phyloP scores from a whole-genome alignment of 2,329 filamentous ascomycete genomes.

The Blastomyces emzantsi region DNA sequence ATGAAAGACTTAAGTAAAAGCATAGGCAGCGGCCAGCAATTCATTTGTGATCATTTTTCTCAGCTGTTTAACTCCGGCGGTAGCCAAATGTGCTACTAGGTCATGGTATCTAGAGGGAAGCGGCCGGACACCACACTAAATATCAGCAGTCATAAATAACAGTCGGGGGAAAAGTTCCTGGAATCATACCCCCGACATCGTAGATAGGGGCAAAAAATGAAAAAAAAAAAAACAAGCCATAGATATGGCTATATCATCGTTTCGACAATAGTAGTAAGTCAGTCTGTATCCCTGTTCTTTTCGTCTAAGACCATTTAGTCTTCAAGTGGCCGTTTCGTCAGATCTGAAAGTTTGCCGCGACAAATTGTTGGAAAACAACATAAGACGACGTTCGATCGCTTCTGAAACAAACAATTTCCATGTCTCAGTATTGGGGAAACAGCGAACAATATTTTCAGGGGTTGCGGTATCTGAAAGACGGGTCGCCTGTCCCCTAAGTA shows the following conservation, averaged over 20 bases:
- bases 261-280: neutral
- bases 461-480: neutral
- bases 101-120: neutral
- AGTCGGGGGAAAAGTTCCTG: neutral
- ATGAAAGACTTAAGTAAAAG: neutral
- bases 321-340: neutral
- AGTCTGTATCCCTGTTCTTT: neutral
- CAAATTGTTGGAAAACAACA: neutral
- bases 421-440: neutral
- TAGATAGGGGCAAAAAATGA: neutral
- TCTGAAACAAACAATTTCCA: neutral
- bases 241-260: neutral
- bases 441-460: neutral
- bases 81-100: neutral
- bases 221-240: neutral
- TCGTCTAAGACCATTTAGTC: neutral
- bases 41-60: neutral
- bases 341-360: neutral
- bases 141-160: neutral
- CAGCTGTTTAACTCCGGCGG: neutral
- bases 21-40: neutral
- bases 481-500: neutral
- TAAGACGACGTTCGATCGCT: neutral
- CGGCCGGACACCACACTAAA: neutral
- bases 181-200: neutral